Percentiles rank a stretch among this genome's conserved stretches.
phyloP scores from a whole-genome alignment of 305 asterid genomes.

The Withania somnifera region DNA sequence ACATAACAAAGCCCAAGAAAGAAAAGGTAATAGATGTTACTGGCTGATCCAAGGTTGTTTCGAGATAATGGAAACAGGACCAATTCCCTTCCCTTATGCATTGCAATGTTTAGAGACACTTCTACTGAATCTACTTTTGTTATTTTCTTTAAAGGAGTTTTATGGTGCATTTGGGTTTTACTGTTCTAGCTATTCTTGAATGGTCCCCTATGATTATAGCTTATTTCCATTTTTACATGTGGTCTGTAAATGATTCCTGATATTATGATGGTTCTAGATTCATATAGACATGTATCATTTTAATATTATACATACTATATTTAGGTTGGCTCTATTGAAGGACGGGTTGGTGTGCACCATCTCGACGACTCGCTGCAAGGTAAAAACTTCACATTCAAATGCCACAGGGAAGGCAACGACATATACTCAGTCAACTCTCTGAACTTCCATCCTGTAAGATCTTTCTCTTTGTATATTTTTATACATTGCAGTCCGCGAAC shows the following conservation, averaged over 20 bases:
- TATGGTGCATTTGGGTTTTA: not conserved
- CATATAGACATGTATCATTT: not conserved
- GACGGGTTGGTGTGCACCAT: slow-evolving; percentile 94
- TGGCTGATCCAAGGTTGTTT: not conserved
- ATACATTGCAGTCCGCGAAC: not conserved
- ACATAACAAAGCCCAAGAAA: not conserved
- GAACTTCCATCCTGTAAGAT: slow-evolving; percentile 86
- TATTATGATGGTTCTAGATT: not conserved
- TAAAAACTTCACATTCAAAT: slow-evolving; percentile 93
- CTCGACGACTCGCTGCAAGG: slow-evolving; percentile 65
- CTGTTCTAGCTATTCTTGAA: not conserved
- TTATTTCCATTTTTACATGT: not conserved
- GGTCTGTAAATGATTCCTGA: not conserved
- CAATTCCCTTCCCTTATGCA: too few species aligned
- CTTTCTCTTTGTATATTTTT: slow-evolving; percentile 5
- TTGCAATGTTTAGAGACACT: not conserved
- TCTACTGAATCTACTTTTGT: not conserved
- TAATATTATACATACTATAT: slow-evolving; percentile 4
- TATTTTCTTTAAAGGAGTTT: not conserved
- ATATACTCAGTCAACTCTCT: slow-evolving; percentile 85
- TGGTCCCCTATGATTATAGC: not conserved
- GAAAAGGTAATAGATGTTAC: not conserved
- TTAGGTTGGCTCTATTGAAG: slow-evolving; percentile 97
- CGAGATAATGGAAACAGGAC: not conserved
- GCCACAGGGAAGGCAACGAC: slow-evolving; percentile 84